These are phyloP conservation scores for Kalmusia sp. DNA, from an alignment of 2,329 filamentous ascomycete species.

Conservation along the genomic window DNA sequence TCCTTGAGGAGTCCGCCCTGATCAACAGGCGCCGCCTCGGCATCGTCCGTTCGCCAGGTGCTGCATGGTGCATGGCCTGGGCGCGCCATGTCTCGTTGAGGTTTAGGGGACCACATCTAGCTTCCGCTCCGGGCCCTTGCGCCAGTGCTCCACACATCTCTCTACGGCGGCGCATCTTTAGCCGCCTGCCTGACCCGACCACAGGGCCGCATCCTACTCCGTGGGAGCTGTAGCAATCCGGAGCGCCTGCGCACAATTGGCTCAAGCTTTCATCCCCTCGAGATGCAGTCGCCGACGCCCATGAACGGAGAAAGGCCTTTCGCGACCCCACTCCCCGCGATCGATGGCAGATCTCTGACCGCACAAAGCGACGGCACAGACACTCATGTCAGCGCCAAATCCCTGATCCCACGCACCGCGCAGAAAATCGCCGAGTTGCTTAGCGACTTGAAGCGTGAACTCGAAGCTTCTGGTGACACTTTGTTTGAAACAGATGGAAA, in stretches of 20 bases:
- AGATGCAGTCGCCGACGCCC: slow-evolving; percentile 3
- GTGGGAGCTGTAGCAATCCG: slow-evolving; percentile 7
- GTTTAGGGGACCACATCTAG: not conserved
- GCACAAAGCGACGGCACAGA: not conserved
- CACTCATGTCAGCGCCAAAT: slow-evolving; percentile 16
- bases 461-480: slow-evolving; percentile 24
- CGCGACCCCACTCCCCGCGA: slow-evolving; percentile 9
- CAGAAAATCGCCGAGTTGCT: slow-evolving; percentile 31
- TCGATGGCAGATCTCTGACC: not conserved
- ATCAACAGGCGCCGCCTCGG: slow-evolving; percentile 4
- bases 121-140: slow-evolving; percentile 2
- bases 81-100: not conserved
- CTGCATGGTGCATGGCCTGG: not conserved
- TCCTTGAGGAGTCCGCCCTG: slow-evolving; percentile 5
- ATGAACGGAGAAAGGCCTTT: slow-evolving; percentile 12
- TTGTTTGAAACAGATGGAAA: slow-evolving; percentile 27
- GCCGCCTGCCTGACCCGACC: too few species aligned
- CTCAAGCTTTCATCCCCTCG: not conserved
- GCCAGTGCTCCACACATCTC: not conserved
- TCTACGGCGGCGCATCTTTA: too few species aligned
- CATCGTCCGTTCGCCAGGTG: slow-evolving; percentile 4
- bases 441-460: slow-evolving; percentile 32
- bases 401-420: slow-evolving; percentile 27
- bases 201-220: too few species aligned
- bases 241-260: not conserved